Base-by-base conservation (phyloP, 176 grass and related monocot genomes). In the Bromus sterilis region DNA sequence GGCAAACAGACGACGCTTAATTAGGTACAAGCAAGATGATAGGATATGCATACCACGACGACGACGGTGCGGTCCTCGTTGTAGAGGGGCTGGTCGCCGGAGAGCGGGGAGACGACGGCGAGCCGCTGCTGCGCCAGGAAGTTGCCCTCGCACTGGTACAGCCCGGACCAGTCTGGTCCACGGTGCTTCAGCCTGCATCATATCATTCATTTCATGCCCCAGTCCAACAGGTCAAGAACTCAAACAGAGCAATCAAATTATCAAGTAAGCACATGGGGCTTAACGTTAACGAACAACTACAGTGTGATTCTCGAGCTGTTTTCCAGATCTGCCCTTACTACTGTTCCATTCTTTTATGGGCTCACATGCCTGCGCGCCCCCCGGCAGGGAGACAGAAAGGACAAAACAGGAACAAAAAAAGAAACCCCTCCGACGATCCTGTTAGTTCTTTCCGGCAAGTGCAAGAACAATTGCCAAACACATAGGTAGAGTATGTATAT, bases 11-110 rank as follows among this genome's bases (percentile, higher is more conserved):
- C 26, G 10, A 35, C 39, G 16, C 74, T n/a, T n/a, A n/a, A n/a
- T n/a, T n/a, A n/a, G n/a, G 43, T 11, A 20, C 61, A 29, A 11
- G 18, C 20, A 36, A 75, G 0, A 21, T 24, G 39, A 43, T 7
- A 23, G 2, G 43, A 11, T 16, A 24, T 80, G 40, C 80, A 5
- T 95, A 99, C 96, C 90, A 94, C 94, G 14, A 99, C 87, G 7
- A 99, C 83, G 82, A 99, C 90, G 79, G 84, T 80, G 49, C 71
- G 82, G 89, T 95, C 93, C 78, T 86, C 84, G 34, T 93, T 99
- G 85, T 89, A 99, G 53, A 99, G 93, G 7, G 97, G 97, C 68
- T 99, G 97, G 78, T 99, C 97, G 37, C 97, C 97, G 55, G 97
- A 99, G 59, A 86, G 87, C 28, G 93, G 93, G 79, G 94, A 94